These are phyloP conservation scores for Diaporthe capsici DNA, from an alignment of 2,329 filamentous ascomycete genomes.

Conservation along the genomic window DNA sequence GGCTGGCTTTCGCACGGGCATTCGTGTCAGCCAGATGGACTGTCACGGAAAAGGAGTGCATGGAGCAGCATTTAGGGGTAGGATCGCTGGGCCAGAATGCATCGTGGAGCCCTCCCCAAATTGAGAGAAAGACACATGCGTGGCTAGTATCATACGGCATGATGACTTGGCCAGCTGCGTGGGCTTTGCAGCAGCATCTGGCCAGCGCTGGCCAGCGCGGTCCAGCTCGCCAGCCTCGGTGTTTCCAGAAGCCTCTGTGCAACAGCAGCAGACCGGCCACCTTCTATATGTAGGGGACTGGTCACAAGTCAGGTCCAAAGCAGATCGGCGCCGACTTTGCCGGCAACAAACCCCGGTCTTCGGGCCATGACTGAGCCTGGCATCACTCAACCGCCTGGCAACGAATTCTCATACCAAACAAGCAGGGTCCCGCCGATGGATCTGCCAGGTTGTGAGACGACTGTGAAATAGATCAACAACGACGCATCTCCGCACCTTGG, in stretches of 20 bases:
- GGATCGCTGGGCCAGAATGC: conserved; percentile 19
- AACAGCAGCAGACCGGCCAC: conserved; percentile 24
- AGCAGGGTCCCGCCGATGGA: conserved; percentile 11
- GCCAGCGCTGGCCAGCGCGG: not conserved
- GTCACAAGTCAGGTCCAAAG: conserved; percentile 31
- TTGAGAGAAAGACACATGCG: not conserved
- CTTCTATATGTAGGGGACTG: conserved; percentile 8
- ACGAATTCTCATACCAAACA: conserved; percentile 22
- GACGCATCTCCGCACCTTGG: not conserved
- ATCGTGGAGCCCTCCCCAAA: conserved; percentile 29
- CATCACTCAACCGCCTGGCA: conserved; percentile 15
- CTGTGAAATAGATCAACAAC: conserved; percentile 5
- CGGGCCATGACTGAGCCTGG: conserved; percentile 12
- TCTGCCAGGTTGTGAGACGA: conserved; percentile 13
- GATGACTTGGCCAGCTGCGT: conserved; percentile 27
- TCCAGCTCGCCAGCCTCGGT: conserved; percentile 1
- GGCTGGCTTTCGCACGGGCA: conserved; percentile 35
- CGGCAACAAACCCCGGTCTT: conserved; percentile 20
- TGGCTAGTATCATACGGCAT: not conserved
- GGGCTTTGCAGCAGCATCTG: conserved; percentile 9
- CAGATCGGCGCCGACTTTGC: conserved; percentile 25
- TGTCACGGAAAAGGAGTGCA: conserved; percentile 34
- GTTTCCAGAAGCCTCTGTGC: conserved; percentile 26
- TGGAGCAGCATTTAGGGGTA: conserved; percentile 33
- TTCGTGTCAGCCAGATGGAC: conserved; percentile 33